Percentiles rank a stretch among this genome's conserved stretches.
These are phyloP conservation scores for Penstemon eatonii DNA, from an alignment of 257 asterid genomes.

Conservation along the genomic window DNA sequence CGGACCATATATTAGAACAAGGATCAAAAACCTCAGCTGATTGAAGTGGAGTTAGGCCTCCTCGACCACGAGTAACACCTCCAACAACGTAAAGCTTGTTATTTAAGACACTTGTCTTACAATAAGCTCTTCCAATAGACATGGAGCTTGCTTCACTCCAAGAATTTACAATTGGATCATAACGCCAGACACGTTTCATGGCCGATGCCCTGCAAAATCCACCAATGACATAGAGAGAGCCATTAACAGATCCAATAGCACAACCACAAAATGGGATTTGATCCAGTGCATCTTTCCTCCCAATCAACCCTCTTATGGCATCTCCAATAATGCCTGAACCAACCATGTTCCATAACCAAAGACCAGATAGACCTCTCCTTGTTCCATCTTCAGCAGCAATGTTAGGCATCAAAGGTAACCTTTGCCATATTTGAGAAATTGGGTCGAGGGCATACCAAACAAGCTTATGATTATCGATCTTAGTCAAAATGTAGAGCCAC, in stretches of 20 bases:
- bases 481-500: slow-evolving; percentile 80
- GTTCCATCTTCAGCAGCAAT: slow-evolving; percentile 40
- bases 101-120: slow-evolving; percentile 73
- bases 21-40: slow-evolving; percentile 94
- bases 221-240: slow-evolving; percentile 78
- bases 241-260: slow-evolving; percentile 75
- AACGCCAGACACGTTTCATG: slow-evolving; percentile 63
- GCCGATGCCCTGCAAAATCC: slow-evolving; percentile 72
- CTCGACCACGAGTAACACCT: slow-evolving; percentile 80
- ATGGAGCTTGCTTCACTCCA: slow-evolving; percentile 78
- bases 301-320: slow-evolving; percentile 67
- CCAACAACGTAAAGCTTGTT: slow-evolving; percentile 84
- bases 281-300: slow-evolving; percentile 57
- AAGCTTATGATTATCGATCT: slow-evolving; percentile 55
- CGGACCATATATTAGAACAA: slow-evolving; percentile 63
- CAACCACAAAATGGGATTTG: slow-evolving; percentile 84
- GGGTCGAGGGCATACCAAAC: slow-evolving; percentile 87
- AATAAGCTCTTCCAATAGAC: slow-evolving; percentile 79
- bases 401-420: slow-evolving; percentile 73
- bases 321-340: slow-evolving; percentile 55
- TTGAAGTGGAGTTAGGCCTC: slow-evolving; percentile 76
- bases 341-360: slow-evolving; percentile 59
- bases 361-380: slow-evolving; percentile 48
- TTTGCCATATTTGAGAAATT: slow-evolving; percentile 62
- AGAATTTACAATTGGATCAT: slow-evolving; percentile 60